Evolutionary conservation across 148 eudicot species (phyloP).

Genomic region (Camellia granthamiana): DNA sequence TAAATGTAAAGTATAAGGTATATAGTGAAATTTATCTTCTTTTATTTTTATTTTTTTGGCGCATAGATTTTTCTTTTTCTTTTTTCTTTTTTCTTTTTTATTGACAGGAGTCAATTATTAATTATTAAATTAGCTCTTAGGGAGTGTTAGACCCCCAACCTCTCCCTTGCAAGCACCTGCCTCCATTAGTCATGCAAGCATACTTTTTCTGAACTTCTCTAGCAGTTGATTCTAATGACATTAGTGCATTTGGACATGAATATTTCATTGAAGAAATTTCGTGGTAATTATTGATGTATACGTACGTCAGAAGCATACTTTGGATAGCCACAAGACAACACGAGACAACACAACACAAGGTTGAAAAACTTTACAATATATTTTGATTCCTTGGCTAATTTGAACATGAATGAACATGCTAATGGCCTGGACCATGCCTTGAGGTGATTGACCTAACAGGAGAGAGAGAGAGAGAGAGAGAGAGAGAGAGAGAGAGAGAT

Average conservation of each 20-base stretch:
- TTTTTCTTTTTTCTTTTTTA: too few relatives aligned
- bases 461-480: background rate
- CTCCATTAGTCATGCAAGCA: too few relatives aligned
- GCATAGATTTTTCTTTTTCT: too few relatives aligned
- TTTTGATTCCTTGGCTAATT: background rate
- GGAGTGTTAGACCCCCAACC: too few relatives aligned
- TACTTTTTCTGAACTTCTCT: too few relatives aligned
- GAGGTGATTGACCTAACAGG: background rate
- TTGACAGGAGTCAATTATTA: too few relatives aligned
- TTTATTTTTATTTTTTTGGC: too few relatives aligned
- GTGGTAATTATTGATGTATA: background rate
- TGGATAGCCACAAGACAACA: background rate
- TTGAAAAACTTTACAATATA: background rate
- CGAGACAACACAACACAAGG: background rate
- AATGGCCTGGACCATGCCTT: background rate
- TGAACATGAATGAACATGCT: background rate
- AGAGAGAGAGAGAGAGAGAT: conserved; percentile 6
- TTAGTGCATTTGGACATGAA: background rate
- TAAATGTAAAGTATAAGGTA: too few relatives aligned
- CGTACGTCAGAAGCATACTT: background rate
- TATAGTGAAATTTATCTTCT: too few relatives aligned
- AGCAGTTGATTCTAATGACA: too few relatives aligned
- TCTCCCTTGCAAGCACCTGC: too few relatives aligned
- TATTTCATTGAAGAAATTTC: background rate
- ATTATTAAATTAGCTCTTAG: too few relatives aligned